Evolutionary conservation across 164 flowering plant genomes (phyloP).

Genomic region (Macadamia tetraphylla): DNA sequence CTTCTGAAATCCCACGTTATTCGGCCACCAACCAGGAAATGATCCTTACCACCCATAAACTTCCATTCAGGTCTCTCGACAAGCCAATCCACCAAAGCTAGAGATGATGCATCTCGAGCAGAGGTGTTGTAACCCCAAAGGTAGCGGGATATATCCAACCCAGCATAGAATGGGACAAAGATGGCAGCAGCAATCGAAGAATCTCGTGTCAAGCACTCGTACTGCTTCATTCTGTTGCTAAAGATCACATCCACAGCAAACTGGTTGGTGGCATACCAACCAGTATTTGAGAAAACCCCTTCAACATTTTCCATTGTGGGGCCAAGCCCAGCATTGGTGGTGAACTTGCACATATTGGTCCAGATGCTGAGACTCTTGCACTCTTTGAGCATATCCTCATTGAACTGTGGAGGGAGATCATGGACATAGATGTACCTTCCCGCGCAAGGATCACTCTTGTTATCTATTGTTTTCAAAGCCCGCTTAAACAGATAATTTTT

Average conservation of each 20-base stretch:
- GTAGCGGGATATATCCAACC: constrained; percentile 76
- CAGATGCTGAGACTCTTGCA: constrained; percentile 68
- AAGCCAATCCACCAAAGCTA: constrained; percentile 77
- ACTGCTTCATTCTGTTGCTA: constrained; percentile 84
- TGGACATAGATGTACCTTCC: constrained; percentile 93
- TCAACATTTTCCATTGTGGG: constrained; percentile 73
- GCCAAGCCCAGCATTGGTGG: constrained; percentile 76
- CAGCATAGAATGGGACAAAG: constrained; percentile 93
- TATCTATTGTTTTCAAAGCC: constrained; percentile 65
- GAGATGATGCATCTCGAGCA: constrained; percentile 69
- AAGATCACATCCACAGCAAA: constrained; percentile 92
- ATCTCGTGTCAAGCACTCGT: constrained; percentile 78
- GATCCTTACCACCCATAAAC: constrained; percentile 81
- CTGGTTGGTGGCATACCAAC: constrained; percentile 93
- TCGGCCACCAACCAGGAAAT: constrained; percentile 90
- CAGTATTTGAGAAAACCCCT: constrained; percentile 69
- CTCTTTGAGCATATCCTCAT: constrained; percentile 85
- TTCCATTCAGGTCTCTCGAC: constrained; percentile 80
- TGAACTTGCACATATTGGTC: constrained; percentile 92
- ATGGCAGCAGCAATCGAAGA: constrained; percentile 87
- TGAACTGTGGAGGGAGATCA: constrained; percentile 76
- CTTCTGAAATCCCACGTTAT: constrained; percentile 94
- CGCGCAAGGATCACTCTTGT: constrained; percentile 88
- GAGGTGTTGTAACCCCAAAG: constrained; percentile 87
- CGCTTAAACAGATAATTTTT: constrained; percentile 44